A percentile compares a stretch with the other conserved stretches of the same genome.
These are phyloP conservation scores for Fraxinus sp. DNA, from an alignment of 305 asterid species.

Conservation along the genomic window DNA sequence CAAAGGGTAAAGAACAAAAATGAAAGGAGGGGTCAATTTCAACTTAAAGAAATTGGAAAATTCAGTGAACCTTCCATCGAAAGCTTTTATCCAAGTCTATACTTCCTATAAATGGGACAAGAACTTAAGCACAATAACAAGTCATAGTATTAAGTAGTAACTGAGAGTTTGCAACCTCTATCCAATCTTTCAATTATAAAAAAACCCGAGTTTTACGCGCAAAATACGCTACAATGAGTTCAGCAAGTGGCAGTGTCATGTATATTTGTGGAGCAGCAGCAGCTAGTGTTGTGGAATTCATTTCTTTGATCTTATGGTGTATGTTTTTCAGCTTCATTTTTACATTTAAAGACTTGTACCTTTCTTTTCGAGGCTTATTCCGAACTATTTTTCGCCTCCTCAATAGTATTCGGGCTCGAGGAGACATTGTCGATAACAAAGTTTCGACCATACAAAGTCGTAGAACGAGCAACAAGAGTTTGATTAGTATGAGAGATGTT, in stretches of 20 bases:
- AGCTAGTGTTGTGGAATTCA: slow-evolving; percentile 3
- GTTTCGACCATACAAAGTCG: neutral
- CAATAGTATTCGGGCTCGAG: neutral
- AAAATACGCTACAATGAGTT: neutral
- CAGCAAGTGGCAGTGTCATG: neutral
- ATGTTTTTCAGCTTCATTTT: neutral
- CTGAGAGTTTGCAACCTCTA: neutral
- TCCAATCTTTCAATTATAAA: neutral
- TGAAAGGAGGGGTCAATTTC: neutral
- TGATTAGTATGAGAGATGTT: neutral
- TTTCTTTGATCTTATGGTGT: slow-evolving; percentile 1
- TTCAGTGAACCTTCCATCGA: neutral
- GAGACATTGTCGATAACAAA: neutral
- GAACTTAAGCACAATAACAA: neutral
- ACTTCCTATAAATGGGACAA: neutral
- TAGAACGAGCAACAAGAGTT: neutral
- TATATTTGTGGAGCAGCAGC: neutral
- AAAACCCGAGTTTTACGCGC: neutral
- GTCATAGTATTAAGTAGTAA: neutral
- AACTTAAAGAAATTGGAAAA: neutral
- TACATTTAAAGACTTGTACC: neutral
- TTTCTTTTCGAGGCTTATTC: neutral
- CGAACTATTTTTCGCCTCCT: neutral
- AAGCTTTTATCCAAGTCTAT: neutral
- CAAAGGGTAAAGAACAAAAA: neutral